A percentile compares a stretch with the other conserved stretches of the same genome.
phyloP scores from a whole-genome alignment of 768 basidiomycete species.

The Termitomyces sp. region DNA sequence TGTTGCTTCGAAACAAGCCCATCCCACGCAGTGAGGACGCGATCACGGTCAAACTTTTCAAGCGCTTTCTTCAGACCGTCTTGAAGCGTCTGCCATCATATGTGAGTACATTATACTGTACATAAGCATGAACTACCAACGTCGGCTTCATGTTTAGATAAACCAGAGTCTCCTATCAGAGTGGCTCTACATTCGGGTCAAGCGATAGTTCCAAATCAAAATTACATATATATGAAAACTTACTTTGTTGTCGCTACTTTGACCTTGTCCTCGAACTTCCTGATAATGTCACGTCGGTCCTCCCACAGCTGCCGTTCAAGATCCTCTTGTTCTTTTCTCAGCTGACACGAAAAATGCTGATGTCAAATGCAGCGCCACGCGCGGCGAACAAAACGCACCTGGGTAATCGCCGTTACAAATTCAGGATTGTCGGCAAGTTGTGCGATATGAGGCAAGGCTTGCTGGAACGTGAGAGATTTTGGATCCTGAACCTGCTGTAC shows the following conservation, averaged over 20 bases:
- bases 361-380: not conserved
- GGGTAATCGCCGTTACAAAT: constrained; percentile 43
- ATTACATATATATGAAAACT: constrained; percentile 15
- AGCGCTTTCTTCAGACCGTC: constrained; percentile 62
- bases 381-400: constrained; percentile 33
- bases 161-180: constrained; percentile 49
- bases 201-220: not conserved
- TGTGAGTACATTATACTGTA: not conserved
- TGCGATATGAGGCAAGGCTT: constrained; percentile 63
- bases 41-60: constrained; percentile 60
- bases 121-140: constrained; percentile 23
- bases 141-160: constrained; percentile 68
- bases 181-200: constrained; percentile 41
- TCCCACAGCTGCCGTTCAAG: constrained; percentile 67
- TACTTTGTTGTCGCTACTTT: constrained; percentile 65
- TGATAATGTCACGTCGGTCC: constrained; percentile 56
- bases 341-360: constrained; percentile 28
- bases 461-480: constrained; percentile 55
- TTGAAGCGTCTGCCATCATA: constrained; percentile 53
- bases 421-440: constrained; percentile 47
- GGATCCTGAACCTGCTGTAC: constrained; percentile 29
- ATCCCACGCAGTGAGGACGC: constrained; percentile 73
- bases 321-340: constrained; percentile 65
- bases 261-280: constrained; percentile 67
- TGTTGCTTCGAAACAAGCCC: constrained; percentile 70